Evolutionary conservation across 495 filamentous ascomycete genomes (phyloP).

Genomic region (Neohortaea acidophila): DNA sequence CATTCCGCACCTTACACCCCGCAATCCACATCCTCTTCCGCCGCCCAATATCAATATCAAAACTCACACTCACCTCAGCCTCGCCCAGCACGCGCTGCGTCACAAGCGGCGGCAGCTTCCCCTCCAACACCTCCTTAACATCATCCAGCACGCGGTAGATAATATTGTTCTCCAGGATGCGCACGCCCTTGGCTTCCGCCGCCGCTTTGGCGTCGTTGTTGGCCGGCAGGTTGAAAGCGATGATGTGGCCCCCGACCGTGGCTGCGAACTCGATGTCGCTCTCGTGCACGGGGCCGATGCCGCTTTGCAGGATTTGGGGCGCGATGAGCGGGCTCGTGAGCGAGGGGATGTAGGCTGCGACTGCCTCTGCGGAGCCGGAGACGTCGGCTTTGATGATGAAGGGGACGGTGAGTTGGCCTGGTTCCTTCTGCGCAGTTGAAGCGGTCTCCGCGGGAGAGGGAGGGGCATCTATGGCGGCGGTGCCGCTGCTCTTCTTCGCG

Average conservation of each 20-base stretch:
- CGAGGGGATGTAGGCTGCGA: slow-evolving; percentile 53
- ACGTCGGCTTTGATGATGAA: slow-evolving; percentile 92
- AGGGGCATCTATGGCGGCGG: too few relatives aligned
- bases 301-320: slow-evolving; percentile 58
- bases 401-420: slow-evolving; percentile 48
- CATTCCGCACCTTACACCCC: slow-evolving; percentile 78
- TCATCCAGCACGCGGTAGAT: slow-evolving; percentile 87
- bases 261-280: slow-evolving; percentile 83
- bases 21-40: slow-evolving; percentile 58
- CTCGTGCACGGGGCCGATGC: slow-evolving; percentile 64
- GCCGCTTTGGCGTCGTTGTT: slow-evolving; percentile 51
- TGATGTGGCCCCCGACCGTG: slow-evolving; percentile 49
- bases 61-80: slow-evolving; percentile 69
- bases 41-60: slow-evolving; percentile 66
- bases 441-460: too few relatives aligned
- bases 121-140: slow-evolving; percentile 51
- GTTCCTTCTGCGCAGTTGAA: slow-evolving; percentile 14
- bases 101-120: slow-evolving; percentile 48
- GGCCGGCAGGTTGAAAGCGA: slow-evolving; percentile 73
- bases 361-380: slow-evolving; percentile 80
- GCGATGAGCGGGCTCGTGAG: slow-evolving; percentile 73
- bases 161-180: slow-evolving; percentile 71
- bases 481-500: slow-evolving; percentile 6
- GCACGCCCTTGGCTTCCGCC: slow-evolving; percentile 54
- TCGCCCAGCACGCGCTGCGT: slow-evolving; percentile 63